phyloP scores from a whole-genome alignment of 345 rosid species.

The Gossypium turneri region DNA sequence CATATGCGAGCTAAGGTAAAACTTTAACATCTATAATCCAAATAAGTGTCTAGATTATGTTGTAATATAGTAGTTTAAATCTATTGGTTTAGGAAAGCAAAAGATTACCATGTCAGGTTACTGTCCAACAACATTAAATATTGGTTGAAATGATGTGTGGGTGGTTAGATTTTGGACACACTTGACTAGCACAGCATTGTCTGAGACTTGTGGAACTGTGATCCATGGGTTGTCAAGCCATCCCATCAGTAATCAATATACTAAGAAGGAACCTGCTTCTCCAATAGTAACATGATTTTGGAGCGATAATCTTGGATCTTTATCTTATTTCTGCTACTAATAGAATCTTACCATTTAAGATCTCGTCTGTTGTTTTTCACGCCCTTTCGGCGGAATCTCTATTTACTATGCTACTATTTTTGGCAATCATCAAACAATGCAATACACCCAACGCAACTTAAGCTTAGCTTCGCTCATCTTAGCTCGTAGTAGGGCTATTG shows the following conservation, averaged over 20 bases:
- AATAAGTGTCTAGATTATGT: not conserved
- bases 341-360: not conserved
- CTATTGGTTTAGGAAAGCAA: not conserved
- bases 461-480: not conserved
- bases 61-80: too few species aligned
- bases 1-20: too few species aligned
- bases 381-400: not conserved
- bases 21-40: not conserved
- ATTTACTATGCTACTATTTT: not conserved
- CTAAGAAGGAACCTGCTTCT: not conserved
- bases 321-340: not conserved
- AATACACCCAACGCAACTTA: not conserved
- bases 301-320: not conserved
- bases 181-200: not conserved
- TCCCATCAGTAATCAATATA: not conserved
- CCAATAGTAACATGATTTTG: not conserved
- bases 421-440: not conserved
- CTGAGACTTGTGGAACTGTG: not conserved
- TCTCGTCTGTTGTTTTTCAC: not conserved
- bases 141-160: not conserved
- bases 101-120: not conserved
- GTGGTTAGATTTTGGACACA: slow-evolving; percentile 16
- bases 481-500: not conserved
- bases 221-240: not conserved
- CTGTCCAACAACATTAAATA: not conserved